Evolutionary conservation across 2,329 filamentous ascomycete species (phyloP).

Genomic region (Botryosphaeria dothidea): DNA sequence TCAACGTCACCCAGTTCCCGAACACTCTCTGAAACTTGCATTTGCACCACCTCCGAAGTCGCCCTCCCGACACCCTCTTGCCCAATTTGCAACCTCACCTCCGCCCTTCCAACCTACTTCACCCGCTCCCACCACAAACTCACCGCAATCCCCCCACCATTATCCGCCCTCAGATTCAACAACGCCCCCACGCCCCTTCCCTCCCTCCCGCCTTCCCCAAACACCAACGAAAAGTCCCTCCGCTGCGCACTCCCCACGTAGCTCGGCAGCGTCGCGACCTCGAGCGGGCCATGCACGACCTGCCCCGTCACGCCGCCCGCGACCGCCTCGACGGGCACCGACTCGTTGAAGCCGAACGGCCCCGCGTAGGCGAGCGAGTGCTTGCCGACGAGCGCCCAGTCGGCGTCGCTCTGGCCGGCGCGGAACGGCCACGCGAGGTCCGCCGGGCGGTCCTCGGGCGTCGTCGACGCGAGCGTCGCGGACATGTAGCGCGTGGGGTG

Average conservation of each 20-base stretch:
- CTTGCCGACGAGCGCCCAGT: constrained; percentile 33
- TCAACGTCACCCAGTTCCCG: too few relatives aligned
- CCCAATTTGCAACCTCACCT: too few relatives aligned
- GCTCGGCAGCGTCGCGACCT: neutral
- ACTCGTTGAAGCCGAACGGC: constrained; percentile 21
- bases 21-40: too few relatives aligned
- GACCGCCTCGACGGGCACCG: neutral
- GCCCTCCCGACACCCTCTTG: too few relatives aligned
- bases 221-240: neutral
- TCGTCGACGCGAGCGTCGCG: constrained; percentile 31
- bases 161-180: neutral
- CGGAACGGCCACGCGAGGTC: constrained; percentile 29
- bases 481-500: constrained; percentile 28
- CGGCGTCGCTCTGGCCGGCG: constrained; percentile 26
- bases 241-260: neutral
- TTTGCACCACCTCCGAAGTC: too few relatives aligned
- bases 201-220: neutral
- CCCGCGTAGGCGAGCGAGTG: constrained; percentile 33
- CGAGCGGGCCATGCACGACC: neutral
- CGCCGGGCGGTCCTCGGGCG: constrained; percentile 24
- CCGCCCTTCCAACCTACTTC: too few relatives aligned
- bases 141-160: neutral
- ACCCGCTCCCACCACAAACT: constrained; percentile 2
- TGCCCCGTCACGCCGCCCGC: neutral
- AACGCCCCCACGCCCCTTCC: neutral